These are phyloP conservation scores for Exophiala sp. DNA, from an alignment of 2,329 filamentous ascomycete species.

Conservation along the genomic window DNA sequence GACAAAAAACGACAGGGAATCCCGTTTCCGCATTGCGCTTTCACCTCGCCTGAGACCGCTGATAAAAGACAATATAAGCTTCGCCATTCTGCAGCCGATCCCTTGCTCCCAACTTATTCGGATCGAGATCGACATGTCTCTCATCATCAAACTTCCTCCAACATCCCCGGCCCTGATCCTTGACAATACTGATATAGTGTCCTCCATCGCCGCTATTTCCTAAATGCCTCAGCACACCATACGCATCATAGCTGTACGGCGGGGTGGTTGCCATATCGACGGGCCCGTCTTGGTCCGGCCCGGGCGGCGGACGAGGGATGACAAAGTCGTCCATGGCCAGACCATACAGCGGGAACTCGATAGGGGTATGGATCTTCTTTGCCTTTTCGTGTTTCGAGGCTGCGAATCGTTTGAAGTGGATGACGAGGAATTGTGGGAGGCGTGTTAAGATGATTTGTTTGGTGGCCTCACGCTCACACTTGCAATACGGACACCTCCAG, in stretches of 20 bases:
- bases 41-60: constrained; percentile 39
- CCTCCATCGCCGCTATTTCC: constrained; percentile 64
- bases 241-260: constrained; percentile 75
- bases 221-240: constrained; percentile 73
- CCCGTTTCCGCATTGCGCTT: background rate
- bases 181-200: constrained; percentile 71
- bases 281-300: constrained; percentile 30
- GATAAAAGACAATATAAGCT: constrained; percentile 62
- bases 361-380: constrained; percentile 63
- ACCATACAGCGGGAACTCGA: constrained; percentile 70
- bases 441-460: constrained; percentile 70
- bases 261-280: constrained; percentile 35
- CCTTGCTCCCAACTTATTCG: constrained; percentile 43
- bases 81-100: constrained; percentile 56
- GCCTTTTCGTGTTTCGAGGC: constrained; percentile 51
- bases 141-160: constrained; percentile 60
- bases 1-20: background rate
- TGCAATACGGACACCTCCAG: constrained; percentile 71
- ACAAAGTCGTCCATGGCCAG: constrained; percentile 59
- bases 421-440: constrained; percentile 69
- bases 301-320: constrained; percentile 43
- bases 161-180: constrained; percentile 51
- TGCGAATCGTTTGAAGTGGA: constrained; percentile 68
- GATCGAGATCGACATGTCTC: constrained; percentile 51
- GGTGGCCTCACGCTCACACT: constrained; percentile 58